Conservation (phyloP, 805 yeast genomes). For the Hanseniaspora pseudoguilliermondii region DNA sequence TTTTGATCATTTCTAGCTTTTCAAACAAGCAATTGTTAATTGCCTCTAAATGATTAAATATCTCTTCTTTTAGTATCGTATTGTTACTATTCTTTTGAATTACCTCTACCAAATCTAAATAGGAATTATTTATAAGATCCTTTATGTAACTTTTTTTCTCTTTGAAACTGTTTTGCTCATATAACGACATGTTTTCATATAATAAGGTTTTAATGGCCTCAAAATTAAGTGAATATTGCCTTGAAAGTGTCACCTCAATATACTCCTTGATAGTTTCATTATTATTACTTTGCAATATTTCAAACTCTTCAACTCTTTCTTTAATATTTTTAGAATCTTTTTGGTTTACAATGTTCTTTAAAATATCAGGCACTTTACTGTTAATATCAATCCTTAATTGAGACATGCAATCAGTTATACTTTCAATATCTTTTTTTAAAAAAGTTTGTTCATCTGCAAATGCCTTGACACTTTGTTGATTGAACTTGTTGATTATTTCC, state of each 20-base stretch:
- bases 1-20: neutral
- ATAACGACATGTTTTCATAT: no score
- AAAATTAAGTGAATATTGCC: no score
- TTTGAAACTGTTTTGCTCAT: no score
- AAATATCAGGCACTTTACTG: neutral
- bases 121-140: no score
- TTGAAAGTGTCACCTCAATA: neutral
- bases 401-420: conserved; percentile 3
- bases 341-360: conserved; percentile 18
- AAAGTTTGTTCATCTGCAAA: conserved; percentile 15
- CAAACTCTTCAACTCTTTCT: conserved; percentile 14
- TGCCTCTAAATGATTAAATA: neutral
- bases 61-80: neutral
- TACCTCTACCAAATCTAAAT: no score
- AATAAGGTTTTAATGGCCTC: neutral
- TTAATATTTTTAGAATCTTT: conserved; percentile 15
- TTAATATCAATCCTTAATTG: neutral
- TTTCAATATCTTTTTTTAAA: neutral
- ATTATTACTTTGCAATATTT: neutral
- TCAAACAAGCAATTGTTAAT: neutral
- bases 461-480: conserved; percentile 18
- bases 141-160: no score
- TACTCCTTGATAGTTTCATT: neutral
- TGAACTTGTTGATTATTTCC: neutral
- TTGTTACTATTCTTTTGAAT: neutral